phyloP scores from a whole-genome alignment of 1,284 basidiomycete species.

The Grifola frondosa region DNA sequence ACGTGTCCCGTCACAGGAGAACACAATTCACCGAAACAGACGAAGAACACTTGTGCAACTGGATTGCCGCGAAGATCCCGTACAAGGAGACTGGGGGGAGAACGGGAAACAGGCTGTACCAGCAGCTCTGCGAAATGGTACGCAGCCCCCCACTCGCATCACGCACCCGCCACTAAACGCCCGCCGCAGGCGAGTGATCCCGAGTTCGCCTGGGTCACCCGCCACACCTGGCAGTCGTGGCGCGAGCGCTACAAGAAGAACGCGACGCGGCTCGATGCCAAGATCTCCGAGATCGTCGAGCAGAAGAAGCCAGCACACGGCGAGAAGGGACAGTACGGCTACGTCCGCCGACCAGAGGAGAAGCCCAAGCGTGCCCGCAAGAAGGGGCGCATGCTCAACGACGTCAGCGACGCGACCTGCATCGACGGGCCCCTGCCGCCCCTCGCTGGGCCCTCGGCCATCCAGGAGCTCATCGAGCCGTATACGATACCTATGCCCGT shows the following conservation, averaged over 20 bases:
- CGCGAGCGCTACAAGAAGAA: conserved; percentile 84
- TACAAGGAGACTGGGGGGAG: conserved; percentile 76
- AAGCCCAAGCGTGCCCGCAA: conserved; percentile 58
- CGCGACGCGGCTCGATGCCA: conserved; percentile 56
- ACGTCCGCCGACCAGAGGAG: conserved; percentile 68
- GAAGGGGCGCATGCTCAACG: conserved; percentile 29
- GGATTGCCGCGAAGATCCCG: conserved; percentile 78
- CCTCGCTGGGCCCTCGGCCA: conserved; percentile 20
- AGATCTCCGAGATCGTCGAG: conserved; percentile 64
- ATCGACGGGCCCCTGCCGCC: conserved; percentile 9
- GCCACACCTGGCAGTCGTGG: conserved; percentile 88
- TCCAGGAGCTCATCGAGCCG: conserved; percentile 18
- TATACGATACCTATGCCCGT: conserved; percentile 23
- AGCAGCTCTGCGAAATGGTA: conserved; percentile 57
- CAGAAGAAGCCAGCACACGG: conserved; percentile 62
- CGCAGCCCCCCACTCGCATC: conserved; percentile 12
- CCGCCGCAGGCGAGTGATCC: conserved; percentile 52
- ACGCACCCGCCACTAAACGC: not conserved
- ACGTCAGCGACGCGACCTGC: conserved; percentile 18
- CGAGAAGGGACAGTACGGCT: conserved; percentile 76
- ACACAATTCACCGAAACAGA: conserved; percentile 74
- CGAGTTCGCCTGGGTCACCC: conserved; percentile 71
- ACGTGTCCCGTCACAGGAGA: conserved; percentile 45
- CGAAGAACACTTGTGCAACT: conserved; percentile 66
- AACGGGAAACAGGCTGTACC: conserved; percentile 78